Conservation (phyloP, 2,329 filamentous ascomycete genomes). For the Metarhizium humberi region DNA sequence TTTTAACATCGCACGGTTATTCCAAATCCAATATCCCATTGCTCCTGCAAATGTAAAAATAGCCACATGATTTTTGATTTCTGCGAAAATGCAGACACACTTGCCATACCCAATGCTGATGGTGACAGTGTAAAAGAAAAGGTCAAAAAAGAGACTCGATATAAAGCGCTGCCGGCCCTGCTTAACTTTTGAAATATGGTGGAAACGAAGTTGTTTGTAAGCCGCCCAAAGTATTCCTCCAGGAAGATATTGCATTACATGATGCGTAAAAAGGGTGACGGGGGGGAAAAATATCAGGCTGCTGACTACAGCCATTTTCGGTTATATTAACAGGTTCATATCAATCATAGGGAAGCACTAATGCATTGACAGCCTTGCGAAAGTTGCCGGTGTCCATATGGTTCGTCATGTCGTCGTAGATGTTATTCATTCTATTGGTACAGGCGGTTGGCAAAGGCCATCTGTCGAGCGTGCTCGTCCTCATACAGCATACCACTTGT, state of each 20-base stretch:
- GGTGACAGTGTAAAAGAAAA: constrained; percentile 6
- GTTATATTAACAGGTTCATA: background rate
- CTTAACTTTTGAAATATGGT: background rate
- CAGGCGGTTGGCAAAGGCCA: constrained; percentile 34
- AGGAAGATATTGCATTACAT: background rate
- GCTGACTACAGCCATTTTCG: background rate
- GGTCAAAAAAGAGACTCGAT: constrained; percentile 2
- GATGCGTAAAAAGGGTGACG: background rate
- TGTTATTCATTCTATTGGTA: constrained; percentile 21
- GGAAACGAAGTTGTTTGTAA: background rate
- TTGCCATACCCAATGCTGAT: constrained; percentile 5
- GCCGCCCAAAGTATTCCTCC: background rate
- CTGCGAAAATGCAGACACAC: constrained; percentile 6
- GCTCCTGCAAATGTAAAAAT: background rate
- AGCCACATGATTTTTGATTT: constrained; percentile 1
- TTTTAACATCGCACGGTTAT: background rate
- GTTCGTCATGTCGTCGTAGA: constrained; percentile 8
- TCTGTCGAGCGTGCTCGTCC: constrained; percentile 30
- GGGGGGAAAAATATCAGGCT: background rate
- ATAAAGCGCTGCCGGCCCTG: constrained; percentile 5
- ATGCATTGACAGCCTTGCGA: background rate
- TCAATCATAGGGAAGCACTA: constrained; percentile 1
- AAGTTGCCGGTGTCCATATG: background rate
- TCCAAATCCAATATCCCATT: background rate
- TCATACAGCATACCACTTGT: constrained; percentile 32